These are phyloP conservation scores for Thelonectria olida DNA, from an alignment of 2,329 filamentous ascomycete species.

Conservation along the genomic window DNA sequence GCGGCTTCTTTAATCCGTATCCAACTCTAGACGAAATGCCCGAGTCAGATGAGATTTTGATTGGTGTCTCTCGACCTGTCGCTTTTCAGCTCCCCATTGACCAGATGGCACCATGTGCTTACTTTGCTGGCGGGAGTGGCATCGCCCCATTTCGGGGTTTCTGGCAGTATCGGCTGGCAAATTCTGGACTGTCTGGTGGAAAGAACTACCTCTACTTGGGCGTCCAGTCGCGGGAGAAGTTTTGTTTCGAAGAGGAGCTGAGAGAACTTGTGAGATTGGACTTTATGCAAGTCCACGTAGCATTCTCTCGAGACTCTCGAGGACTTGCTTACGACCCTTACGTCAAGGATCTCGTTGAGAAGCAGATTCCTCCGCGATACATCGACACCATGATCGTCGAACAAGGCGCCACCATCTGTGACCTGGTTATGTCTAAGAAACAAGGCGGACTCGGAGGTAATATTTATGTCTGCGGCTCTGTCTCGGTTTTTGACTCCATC, in stretches of 20 bases:
- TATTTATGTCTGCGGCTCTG: conserved; percentile 44
- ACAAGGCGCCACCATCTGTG: conserved; percentile 59
- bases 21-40: conserved; percentile 45
- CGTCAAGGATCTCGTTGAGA: conserved; percentile 56
- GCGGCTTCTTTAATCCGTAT: conserved; percentile 62
- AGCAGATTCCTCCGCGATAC: conserved; percentile 58
- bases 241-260: conserved; percentile 35
- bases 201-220: conserved; percentile 61
- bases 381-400: conserved; percentile 62
- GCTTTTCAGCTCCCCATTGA: conserved; percentile 62
- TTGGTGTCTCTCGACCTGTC: conserved; percentile 62
- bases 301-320: conserved; percentile 59
- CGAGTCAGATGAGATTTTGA: conserved; percentile 56
- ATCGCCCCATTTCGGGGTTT: conserved; percentile 64
- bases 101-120: conserved; percentile 58
- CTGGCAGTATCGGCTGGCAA: conserved; percentile 55
- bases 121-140: conserved; percentile 63
- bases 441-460: conserved; percentile 58
- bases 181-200: conserved; percentile 49
- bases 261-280: conserved; percentile 50
- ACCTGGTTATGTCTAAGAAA: conserved; percentile 65
- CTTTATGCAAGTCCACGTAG: conserved; percentile 61
- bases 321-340: conserved; percentile 57
- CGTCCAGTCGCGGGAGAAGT: conserved; percentile 61
- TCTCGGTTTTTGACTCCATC: conserved; percentile 56